Percentiles rank a stretch among this genome's conserved stretches.
Evolutionary conservation across 1,139 yeast genomes (phyloP).

Genomic region (Protomyces pachydermus): DNA sequence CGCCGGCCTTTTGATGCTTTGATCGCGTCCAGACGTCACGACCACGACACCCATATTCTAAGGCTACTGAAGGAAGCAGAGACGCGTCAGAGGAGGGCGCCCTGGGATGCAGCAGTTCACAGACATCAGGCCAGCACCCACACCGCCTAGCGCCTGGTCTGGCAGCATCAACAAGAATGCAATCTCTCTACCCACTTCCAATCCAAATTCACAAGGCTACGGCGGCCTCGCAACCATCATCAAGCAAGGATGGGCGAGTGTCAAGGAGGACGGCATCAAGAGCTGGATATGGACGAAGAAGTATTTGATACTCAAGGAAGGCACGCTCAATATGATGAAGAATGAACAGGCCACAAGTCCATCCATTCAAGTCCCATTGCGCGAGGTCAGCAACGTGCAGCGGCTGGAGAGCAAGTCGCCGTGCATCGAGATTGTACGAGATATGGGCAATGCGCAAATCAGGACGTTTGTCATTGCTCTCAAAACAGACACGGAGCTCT

Average conservation of each 20-base stretch:
- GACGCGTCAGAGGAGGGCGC: neutral
- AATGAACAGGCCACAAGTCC: conserved; percentile 46
- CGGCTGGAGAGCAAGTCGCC: conserved; percentile 63
- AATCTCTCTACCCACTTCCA: conserved; percentile 18
- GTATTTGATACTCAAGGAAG: conserved; percentile 69
- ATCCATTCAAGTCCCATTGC: conserved; percentile 45
- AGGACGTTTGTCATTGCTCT: conserved; percentile 64
- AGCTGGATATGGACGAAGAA: conserved; percentile 87
- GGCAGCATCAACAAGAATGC: conserved; percentile 10
- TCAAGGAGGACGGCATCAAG: conserved; percentile 74
- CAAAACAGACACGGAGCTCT: conserved; percentile 71
- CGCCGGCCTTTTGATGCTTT: neutral
- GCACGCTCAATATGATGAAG: conserved; percentile 69
- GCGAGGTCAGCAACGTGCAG: conserved; percentile 54
- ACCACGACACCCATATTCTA: neutral
- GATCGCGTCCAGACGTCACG: neutral
- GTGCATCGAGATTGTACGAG: conserved; percentile 74
- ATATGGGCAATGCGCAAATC: conserved; percentile 40
- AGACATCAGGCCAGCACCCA: conserved; percentile 15
- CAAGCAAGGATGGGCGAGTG: conserved; percentile 76
- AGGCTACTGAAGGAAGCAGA: neutral
- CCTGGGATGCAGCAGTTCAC: conserved; percentile 14
- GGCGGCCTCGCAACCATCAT: conserved; percentile 29
- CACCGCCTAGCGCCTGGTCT: conserved; percentile 12
- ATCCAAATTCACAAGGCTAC: conserved; percentile 17